A percentile compares a stretch with the other conserved stretches of the same genome.
Evolutionary conservation across 2,329 filamentous ascomycete genomes (phyloP).

Genomic region (Hymenoscyphus salicellus): DNA sequence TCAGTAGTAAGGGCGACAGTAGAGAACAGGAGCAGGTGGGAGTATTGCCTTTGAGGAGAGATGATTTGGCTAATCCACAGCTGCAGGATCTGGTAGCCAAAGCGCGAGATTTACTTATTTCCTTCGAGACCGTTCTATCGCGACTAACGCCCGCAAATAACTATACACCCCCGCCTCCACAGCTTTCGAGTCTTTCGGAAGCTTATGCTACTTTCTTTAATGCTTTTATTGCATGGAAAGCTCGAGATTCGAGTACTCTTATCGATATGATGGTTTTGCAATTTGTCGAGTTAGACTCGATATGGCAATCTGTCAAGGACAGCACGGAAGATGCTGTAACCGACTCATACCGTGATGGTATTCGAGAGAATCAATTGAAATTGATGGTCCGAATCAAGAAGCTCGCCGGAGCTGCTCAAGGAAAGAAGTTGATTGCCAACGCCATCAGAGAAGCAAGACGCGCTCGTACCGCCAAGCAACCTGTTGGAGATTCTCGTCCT

Average conservation of each 20-base stretch:
- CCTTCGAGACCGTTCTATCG: slow-evolving; percentile 71
- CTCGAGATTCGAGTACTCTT: slow-evolving; percentile 71
- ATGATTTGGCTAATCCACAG: slow-evolving; percentile 59
- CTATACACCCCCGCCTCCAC: slow-evolving; percentile 61
- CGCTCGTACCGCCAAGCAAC: slow-evolving; percentile 61
- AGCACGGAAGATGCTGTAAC: slow-evolving; percentile 70
- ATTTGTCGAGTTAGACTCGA: slow-evolving; percentile 79
- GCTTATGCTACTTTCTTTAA: slow-evolving; percentile 72
- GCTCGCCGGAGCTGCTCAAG: slow-evolving; percentile 67
- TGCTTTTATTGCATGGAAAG: slow-evolving; percentile 81
- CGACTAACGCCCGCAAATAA: slow-evolving; percentile 64
- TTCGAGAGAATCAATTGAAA: slow-evolving; percentile 76
- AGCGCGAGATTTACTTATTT: slow-evolving; percentile 71
- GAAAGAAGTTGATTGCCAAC: slow-evolving; percentile 69
- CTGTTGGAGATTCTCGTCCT: slow-evolving; percentile 67
- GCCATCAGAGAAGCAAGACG: slow-evolving; percentile 71
- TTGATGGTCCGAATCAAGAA: slow-evolving; percentile 77
- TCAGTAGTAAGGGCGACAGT: slow-evolving; percentile 66
- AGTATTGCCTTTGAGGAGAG: slow-evolving; percentile 46
- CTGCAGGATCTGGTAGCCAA: slow-evolving; percentile 72
- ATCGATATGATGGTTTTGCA: slow-evolving; percentile 84
- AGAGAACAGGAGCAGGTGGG: slow-evolving; percentile 57
- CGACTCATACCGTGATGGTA: slow-evolving; percentile 74
- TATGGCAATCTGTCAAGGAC: slow-evolving; percentile 79
- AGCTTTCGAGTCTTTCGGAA: slow-evolving; percentile 62